Base-by-base conservation (phyloP, 768 basidiomycete species). In the Erythrobasidium yunnanense region DNA sequence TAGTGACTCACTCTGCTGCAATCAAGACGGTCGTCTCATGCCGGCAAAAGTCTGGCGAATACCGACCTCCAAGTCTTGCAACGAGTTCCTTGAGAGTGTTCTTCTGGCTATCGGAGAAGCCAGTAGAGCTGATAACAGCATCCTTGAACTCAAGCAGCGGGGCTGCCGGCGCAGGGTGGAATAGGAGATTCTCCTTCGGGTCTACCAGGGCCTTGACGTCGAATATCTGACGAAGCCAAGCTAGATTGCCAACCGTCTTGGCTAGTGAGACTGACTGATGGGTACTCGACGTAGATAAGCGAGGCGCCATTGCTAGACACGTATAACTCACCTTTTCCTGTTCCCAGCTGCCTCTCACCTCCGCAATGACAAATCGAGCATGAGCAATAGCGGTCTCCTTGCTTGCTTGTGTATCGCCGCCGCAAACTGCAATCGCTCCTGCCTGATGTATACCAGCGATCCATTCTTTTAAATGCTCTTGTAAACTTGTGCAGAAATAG, bases 81-180 rank as follows among this genome's bases (percentile, higher is more conserved):
- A 33, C 45, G 18, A 63, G 46, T n/a, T n/a, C 42, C 32, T 63
- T 49, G 27, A 63, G 3, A 2, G 27, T 29, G n/a, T 4, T 32
- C 47, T 63, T 63, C 15, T 50, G 45, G 13, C n/a, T 32, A 6
- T 63, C 60, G 22, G 20, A 27, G 30, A 63, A 63, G 60, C 60
- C 60, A 2, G 60, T 63, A 2, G 60, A 63, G 38, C 60, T 63
- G 60, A 63, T 23, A 15, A 32, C 30, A 45, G 11, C 5, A n/a
- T 45, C 11, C 30, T 45, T 58, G 23, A n/a, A 51, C 33, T 49
- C 18, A n/a, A 2, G 29, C 27, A 51, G 20, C 20, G 49, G 45
- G 13, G 18, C 17, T n/a, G 54, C 11, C 7, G 13, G 25, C 8
- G 8, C 8, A 4, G 13, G 42, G 30, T 18, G 49, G 13, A 7